phyloP scores from a whole-genome alignment of 176 grass and related monocot species.

The Oryza australiensis region DNA sequence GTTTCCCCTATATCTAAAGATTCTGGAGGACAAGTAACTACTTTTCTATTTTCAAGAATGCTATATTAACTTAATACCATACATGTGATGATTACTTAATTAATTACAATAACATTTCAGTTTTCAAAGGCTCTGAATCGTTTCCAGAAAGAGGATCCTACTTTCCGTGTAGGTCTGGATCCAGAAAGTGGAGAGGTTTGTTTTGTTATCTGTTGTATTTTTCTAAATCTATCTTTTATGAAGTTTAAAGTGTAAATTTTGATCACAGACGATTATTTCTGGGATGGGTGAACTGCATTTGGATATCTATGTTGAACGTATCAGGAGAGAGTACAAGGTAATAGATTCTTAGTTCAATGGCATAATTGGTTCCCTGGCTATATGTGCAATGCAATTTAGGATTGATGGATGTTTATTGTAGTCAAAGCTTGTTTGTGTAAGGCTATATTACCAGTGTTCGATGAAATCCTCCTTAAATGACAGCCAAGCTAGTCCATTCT shows the following conservation, averaged over 20 bases:
- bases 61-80: conserved; percentile 14
- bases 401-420: conserved; percentile 10
- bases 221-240: conserved; percentile 14
- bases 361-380: conserved; percentile 1
- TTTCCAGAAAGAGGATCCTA: conserved; percentile 97
- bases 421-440: background rate
- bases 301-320: conserved; percentile 99
- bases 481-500: background rate
- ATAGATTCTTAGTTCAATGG: background rate
- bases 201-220: background rate
- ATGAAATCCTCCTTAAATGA: conserved; percentile 10
- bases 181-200: conserved; percentile 86
- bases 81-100: conserved; percentile 25
- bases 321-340: conserved; percentile 95
- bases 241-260: conserved; percentile 34
- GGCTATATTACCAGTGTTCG: background rate
- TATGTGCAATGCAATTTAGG: background rate
- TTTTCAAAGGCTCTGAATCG: conserved; percentile 99
- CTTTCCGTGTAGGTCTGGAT: conserved; percentile 96
- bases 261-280: conserved; percentile 88
- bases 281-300: conserved; percentile 99
- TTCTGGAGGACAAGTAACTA: conserved; percentile 95
- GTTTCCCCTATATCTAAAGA: conserved; percentile 97
- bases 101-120: conserved; percentile 45
- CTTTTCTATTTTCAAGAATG: conserved; percentile 19